Conservation (phyloP, 306 rosid species). For the Corylus avellana region DNA sequence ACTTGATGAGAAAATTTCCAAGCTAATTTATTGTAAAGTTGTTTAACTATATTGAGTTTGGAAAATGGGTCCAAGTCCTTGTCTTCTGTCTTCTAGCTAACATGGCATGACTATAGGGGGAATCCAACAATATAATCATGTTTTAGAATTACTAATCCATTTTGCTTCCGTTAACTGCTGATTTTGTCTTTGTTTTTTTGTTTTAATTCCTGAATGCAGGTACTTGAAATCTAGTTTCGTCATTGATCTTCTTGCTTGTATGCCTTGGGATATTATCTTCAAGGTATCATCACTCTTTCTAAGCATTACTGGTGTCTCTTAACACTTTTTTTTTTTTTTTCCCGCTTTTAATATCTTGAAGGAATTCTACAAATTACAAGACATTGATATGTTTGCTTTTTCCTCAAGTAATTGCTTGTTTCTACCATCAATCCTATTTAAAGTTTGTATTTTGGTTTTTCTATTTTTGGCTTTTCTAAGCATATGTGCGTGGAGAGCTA, state of each 20-base stretch:
- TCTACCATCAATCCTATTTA: not conserved
- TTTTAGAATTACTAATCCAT: constrained; percentile 12
- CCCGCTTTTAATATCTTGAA: not conserved
- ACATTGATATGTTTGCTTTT: not conserved
- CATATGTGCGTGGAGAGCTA: not conserved
- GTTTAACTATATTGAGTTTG: not conserved
- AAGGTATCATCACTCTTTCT: constrained; percentile 55
- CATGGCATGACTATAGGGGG: not conserved
- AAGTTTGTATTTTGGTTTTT: not conserved
- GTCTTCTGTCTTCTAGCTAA: not conserved
- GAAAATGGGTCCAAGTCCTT: not conserved
- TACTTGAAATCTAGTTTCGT: constrained; percentile 72
- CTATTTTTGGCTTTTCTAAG: not conserved
- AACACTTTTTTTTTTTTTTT: not conserved
- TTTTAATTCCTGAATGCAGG: constrained; percentile 41
- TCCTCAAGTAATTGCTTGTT: not conserved
- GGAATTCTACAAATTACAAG: not conserved
- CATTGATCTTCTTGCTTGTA: constrained; percentile 77
- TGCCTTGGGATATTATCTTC: constrained; percentile 95
- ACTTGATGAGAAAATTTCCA: not conserved
- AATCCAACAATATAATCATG: not conserved
- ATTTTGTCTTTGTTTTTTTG: constrained; percentile 8
- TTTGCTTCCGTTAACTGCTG: constrained; percentile 1
- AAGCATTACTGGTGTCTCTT: constrained; percentile 9
- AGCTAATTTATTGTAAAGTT: not conserved